Evolutionary conservation across 2,329 filamentous ascomycete species (phyloP), one percentile per base, ranked within the genome.

Genomic region (Akanthomyces lecanii): DNA sequence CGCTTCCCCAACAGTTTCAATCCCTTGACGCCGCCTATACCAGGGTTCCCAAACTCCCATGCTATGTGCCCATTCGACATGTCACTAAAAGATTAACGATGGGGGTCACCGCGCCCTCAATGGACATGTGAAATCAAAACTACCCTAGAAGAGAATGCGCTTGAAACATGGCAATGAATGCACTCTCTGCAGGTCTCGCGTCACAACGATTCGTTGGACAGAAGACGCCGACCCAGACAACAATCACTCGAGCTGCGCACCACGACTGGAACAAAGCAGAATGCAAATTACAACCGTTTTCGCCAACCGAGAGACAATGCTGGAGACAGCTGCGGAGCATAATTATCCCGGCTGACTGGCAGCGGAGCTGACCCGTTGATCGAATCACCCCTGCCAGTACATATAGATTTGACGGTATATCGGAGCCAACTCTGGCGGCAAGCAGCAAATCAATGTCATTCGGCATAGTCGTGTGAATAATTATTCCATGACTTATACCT

Each of bases 281-380:
- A 40, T 5, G 38, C 38, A 40, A 38, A 40, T 16, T 40, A 16
- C 38, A 16, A 5, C 38, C 38, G 1, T 51, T 36, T 14, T 30
- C 8, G 12, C 12, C 18, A 33, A 5, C 54, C 40, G n/a, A 44
- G 23, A 57, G 18, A 23, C 40, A 23, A 45, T 38, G 51, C 4
- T 12, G 11, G 45, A 28, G 21, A 48, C 50, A 53, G 12, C 42
- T n/a, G 40, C 12, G 28, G 28, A 28, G 40, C 42, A 11, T 7
- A 45, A 33, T 47, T 21, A 16, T 57, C 25, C 54, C 11, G 42
- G 54, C 42, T 33, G 18, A 23, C 54, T 33, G 3, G 45, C n/a
- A 25, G 40, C 54, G 54, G 54, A 57, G 54, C 54, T 36, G 28
- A 21, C 54, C 54, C 42, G 30, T 57, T 23, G 54, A 36, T 47